Conservation (phyloP, 768 basidiomycete species). For the Kwoniella dendrophila region DNA sequence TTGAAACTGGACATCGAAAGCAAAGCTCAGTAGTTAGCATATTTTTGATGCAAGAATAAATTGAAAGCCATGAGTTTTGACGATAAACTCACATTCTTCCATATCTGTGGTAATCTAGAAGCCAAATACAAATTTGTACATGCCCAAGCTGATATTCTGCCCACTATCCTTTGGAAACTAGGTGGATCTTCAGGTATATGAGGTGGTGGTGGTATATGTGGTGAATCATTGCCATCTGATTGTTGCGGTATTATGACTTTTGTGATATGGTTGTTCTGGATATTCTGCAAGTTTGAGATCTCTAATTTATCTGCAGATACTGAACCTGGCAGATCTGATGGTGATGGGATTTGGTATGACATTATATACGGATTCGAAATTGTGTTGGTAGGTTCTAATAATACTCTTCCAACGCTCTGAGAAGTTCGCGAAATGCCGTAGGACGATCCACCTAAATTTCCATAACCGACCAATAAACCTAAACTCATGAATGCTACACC, state of each 20-base stretch:
- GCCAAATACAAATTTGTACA: slow-evolving; percentile 93
- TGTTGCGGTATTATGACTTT: background rate
- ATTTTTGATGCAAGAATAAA: no score
- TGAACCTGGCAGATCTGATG: background rate
- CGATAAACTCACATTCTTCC: slow-evolving; percentile 98
- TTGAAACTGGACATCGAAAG: slow-evolving; percentile 63
- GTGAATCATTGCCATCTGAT: background rate
- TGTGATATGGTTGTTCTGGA: background rate
- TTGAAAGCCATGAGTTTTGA: background rate
- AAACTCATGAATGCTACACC: slow-evolving; percentile 79
- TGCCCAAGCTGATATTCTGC: slow-evolving; percentile 89
- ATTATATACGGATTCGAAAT: background rate
- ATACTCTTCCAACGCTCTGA: slow-evolving; percentile 31
- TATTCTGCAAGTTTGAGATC: background rate
- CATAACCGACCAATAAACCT: slow-evolving; percentile 73
- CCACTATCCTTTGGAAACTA: slow-evolving; percentile 66
- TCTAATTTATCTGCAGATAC: background rate
- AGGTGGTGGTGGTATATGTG: slow-evolving; percentile 20
- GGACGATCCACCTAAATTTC: slow-evolving; percentile 57
- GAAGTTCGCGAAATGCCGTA: no score
- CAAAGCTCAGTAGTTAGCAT: background rate
- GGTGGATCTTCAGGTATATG: slow-evolving; percentile 29
- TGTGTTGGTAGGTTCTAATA: slow-evolving; percentile 26
- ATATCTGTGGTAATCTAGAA: slow-evolving; percentile 92
- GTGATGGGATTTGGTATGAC: slow-evolving; percentile 10